phyloP scores from a whole-genome alignment of 2,329 filamentous ascomycete genomes.

The Nemania diffusa region DNA sequence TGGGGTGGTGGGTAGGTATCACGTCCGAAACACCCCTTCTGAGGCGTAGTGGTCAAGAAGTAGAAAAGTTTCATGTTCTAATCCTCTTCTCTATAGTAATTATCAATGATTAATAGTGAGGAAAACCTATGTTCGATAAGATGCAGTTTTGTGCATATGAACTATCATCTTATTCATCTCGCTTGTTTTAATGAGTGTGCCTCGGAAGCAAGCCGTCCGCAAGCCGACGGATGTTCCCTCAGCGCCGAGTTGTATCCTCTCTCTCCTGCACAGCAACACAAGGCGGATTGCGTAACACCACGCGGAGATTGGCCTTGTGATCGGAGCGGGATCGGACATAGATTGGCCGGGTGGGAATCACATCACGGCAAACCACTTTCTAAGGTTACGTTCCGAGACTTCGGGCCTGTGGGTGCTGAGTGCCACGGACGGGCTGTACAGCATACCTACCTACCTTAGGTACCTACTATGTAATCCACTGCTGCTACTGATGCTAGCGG shows the following conservation, averaged over 20 bases:
- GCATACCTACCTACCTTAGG: background rate
- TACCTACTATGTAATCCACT: background rate
- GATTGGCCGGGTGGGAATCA: conserved; percentile 21
- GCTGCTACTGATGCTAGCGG: background rate
- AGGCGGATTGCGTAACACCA: conserved; percentile 34
- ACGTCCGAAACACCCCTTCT: background rate
- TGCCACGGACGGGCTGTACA: conserved; percentile 7
- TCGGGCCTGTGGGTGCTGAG: conserved; percentile 34
- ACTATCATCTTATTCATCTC: conserved; percentile 3
- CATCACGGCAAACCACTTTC: conserved; percentile 26
- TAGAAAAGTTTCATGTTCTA: no score
- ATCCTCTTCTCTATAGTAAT: no score
- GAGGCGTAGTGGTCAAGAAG: background rate
- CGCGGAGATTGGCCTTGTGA: conserved; percentile 35
- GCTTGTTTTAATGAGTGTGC: conserved; percentile 6
- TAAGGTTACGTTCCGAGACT: conserved; percentile 39
- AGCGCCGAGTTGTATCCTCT: conserved; percentile 21
- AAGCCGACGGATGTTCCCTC: conserved; percentile 33
- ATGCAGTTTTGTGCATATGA: background rate
- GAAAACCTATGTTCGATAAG: background rate
- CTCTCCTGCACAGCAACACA: conserved; percentile 7
- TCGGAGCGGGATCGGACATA: conserved; percentile 37
- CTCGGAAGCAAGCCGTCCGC: conserved; percentile 31
- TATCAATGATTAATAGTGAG: background rate
- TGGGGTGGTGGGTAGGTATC: background rate